phyloP scores from a whole-genome alignment of 441 rosid genomes.

The Adansonia rubrostipa region DNA sequence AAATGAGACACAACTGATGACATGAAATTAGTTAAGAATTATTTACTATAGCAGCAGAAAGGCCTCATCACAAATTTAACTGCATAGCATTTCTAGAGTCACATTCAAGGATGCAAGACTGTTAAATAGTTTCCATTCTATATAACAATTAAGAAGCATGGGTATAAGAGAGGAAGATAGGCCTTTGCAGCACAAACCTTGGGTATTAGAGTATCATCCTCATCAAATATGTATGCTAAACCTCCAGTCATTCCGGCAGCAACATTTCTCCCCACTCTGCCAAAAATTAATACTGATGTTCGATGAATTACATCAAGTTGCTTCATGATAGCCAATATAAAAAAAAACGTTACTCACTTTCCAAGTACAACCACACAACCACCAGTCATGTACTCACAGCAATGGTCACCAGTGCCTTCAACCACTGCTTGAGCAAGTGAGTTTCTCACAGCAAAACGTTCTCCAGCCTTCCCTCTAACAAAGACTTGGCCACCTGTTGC shows the following conservation, averaged over 20 bases:
- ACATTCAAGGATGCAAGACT: background rate
- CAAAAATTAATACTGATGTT: conserved; percentile 31
- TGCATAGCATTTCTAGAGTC: background rate
- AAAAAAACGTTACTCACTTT: conserved; percentile 64
- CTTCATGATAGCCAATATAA: conserved; percentile 1
- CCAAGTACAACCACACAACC: conserved; percentile 96
- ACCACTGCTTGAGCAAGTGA: conserved; percentile 96
- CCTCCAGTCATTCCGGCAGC: conserved; percentile 99
- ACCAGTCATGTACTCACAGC: conserved; percentile 98
- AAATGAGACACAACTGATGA: background rate
- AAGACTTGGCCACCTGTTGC: conserved; percentile 95
- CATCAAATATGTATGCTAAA: conserved; percentile 88
- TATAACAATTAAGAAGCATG: background rate
- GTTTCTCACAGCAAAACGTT: conserved; percentile 94
- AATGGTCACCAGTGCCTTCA: conserved; percentile 97
- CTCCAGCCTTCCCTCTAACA: conserved; percentile 96
- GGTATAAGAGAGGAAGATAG: conserved; percentile 12
- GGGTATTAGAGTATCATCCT: conserved; percentile 80
- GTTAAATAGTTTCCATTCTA: background rate
- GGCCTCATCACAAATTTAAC: conserved; percentile 1
- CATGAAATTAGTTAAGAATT: conserved; percentile 2
- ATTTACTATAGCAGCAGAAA: conserved; percentile 13
- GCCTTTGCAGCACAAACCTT: conserved; percentile 56
- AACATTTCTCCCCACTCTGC: conserved; percentile 96
- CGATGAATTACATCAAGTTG: conserved; percentile 13